Conservation (phyloP, 345 rosid species). For the Salix suchowensis region DNA sequence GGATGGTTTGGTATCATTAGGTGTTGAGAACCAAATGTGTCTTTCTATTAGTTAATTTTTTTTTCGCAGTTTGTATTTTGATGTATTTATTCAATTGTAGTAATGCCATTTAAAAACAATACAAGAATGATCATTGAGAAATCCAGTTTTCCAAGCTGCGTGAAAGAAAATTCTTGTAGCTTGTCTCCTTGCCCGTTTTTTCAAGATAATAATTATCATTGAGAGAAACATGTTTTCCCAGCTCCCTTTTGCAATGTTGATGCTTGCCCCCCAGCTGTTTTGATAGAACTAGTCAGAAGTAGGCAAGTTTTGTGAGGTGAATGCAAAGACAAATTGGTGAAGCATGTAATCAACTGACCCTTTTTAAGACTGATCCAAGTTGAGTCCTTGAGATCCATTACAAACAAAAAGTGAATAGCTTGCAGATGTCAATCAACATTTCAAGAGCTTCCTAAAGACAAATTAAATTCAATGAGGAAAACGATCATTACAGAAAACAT, state of each 20-base stretch:
- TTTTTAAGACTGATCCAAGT: not conserved
- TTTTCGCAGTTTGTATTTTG: not conserved
- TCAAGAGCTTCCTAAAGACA: too few relatives aligned
- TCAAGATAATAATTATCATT: slow-evolving; percentile 4
- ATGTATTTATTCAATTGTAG: slow-evolving; percentile 2
- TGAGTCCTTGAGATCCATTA: too few relatives aligned
- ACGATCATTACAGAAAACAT: too few relatives aligned
- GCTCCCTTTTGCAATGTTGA: not conserved
- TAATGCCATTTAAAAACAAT: not conserved
- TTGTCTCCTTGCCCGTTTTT: not conserved
- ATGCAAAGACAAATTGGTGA: not conserved
- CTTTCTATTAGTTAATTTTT: too few relatives aligned
- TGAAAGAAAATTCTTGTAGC: not conserved
- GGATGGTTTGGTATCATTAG: slow-evolving; percentile 9
- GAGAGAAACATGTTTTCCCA: slow-evolving; percentile 1
- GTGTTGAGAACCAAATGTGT: not conserved
- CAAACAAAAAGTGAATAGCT: too few relatives aligned
- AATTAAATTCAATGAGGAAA: too few relatives aligned
- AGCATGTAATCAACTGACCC: not conserved
- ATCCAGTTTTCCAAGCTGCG: not conserved
- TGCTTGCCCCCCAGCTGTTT: not conserved
- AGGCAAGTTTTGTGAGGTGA: not conserved
- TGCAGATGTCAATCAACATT: too few relatives aligned
- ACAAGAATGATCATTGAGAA: not conserved
- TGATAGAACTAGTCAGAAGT: not conserved